These are phyloP conservation scores for Xylaria polymorpha DNA, from an alignment of 2,329 filamentous ascomycete species.

Conservation along the genomic window DNA sequence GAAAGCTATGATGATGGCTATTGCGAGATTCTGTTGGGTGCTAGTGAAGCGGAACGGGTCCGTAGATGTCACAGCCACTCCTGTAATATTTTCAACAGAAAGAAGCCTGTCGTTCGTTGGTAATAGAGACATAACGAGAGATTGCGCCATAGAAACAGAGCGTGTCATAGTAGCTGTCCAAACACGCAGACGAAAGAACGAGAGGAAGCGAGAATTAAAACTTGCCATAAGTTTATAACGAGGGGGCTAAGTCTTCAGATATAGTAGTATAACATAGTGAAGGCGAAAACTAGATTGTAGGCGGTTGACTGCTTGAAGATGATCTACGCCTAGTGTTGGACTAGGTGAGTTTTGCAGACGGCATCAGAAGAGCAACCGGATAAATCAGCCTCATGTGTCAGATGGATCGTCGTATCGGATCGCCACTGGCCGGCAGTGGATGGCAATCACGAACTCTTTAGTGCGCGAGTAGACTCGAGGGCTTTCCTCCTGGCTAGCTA, in stretches of 20 bases:
- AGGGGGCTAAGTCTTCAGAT: conserved; percentile 33
- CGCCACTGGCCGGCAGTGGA: conserved; percentile 33
- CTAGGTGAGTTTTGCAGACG: conserved; percentile 26
- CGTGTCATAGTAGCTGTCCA: conserved; percentile 12
- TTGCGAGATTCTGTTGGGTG: conserved; percentile 37
- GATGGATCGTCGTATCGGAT: conserved; percentile 34
- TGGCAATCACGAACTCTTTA: conserved; percentile 13
- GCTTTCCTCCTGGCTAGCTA: not conserved
- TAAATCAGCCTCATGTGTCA: conserved; percentile 41
- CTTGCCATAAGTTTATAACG: conserved; percentile 15
- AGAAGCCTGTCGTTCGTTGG: conserved; percentile 18
- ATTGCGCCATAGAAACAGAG: conserved; percentile 14
- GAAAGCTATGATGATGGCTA: conserved; percentile 38
- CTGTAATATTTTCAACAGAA: conserved; percentile 23
- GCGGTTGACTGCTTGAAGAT: conserved; percentile 18
- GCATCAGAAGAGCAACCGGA: conserved; percentile 31
- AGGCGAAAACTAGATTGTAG: conserved; percentile 19
- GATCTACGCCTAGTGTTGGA: conserved; percentile 29
- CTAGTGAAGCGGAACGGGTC: conserved; percentile 37
- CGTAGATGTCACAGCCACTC: conserved; percentile 24
- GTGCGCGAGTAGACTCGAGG: not conserved
- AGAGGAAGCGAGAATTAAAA: conserved; percentile 18
- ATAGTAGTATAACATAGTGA: conserved; percentile 28
- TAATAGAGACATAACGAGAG: conserved; percentile 26
- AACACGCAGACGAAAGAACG: conserved; percentile 1